phyloP scores from a whole-genome alignment of 2,329 filamentous ascomycete species.

The Aureobasidium musti region DNA sequence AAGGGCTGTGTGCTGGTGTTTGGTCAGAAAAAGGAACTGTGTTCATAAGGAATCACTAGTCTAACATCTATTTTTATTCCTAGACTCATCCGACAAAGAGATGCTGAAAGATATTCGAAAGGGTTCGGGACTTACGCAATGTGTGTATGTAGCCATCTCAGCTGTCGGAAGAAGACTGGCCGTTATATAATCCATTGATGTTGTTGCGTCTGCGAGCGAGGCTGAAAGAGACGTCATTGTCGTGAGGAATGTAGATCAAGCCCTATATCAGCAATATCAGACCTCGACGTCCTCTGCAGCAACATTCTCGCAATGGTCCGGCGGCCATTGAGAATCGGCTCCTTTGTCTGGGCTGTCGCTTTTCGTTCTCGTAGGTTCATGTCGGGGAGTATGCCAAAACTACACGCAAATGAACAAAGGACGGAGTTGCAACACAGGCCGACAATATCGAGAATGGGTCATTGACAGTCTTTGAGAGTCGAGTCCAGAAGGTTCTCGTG shows the following conservation, averaged over 20 bases:
- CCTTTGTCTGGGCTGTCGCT: neutral
- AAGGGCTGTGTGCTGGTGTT: neutral
- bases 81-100: constrained; percentile 33
- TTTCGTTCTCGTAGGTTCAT: no score
- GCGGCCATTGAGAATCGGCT: neutral
- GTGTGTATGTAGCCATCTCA: neutral
- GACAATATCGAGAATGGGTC: neutral
- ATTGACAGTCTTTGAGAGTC: neutral
- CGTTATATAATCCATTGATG: neutral
- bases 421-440: no score
- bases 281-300: neutral
- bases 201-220: neutral
- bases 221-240: neutral
- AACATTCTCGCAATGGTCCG: neutral
- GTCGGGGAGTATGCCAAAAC: neutral
- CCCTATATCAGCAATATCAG: neutral
- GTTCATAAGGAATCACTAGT: constrained; percentile 48
- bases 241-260: neutral
- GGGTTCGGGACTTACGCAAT: neutral
- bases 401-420: neutral
- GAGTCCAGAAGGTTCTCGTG: neutral
- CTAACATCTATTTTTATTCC: constrained; percentile 45
- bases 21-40: no score
- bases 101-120: neutral
- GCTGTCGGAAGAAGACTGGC: neutral